A percentile compares a stretch with the other conserved stretches of the same genome.
These are phyloP conservation scores for Cryptococcus neoformans DNA, from an alignment of 1,284 basidiomycete species.

Conservation along the genomic window DNA sequence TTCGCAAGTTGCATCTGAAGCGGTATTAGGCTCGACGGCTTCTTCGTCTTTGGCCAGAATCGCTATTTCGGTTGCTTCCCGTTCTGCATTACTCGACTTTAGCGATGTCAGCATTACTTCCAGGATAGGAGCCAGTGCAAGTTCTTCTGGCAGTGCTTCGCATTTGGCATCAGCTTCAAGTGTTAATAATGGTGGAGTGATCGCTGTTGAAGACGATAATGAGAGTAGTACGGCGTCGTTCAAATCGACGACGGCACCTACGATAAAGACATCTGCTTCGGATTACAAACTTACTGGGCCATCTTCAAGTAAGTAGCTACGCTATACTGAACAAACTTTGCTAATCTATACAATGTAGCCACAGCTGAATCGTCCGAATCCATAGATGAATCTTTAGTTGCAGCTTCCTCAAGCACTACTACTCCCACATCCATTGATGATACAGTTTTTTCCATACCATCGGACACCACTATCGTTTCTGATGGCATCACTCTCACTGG, in stretches of 20 bases:
- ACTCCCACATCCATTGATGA: background rate
- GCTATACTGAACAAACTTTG: too few species aligned
- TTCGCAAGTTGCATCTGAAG: background rate
- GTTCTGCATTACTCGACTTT: background rate
- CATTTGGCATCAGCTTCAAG: background rate
- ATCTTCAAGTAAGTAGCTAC: too few species aligned
- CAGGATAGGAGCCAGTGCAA: background rate
- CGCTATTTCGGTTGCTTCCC: background rate
- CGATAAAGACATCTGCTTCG: background rate
- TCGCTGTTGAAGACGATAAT: background rate
- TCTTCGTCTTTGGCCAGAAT: background rate
- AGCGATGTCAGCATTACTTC: background rate
- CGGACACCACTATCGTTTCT: background rate
- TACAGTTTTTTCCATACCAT: background rate
- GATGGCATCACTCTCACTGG: constrained; percentile 2
- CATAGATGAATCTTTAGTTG: background rate
- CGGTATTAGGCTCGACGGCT: background rate
- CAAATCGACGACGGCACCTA: background rate
- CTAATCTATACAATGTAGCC: too few species aligned
- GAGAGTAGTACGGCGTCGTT: too few species aligned
- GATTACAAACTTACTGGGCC: background rate
- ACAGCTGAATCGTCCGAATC: background rate
- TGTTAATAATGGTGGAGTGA: background rate
- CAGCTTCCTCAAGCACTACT: background rate
- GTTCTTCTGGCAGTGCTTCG: background rate